phyloP scores from a whole-genome alignment of 1,284 basidiomycete genomes.

The Moesziomyces antarcticus region DNA sequence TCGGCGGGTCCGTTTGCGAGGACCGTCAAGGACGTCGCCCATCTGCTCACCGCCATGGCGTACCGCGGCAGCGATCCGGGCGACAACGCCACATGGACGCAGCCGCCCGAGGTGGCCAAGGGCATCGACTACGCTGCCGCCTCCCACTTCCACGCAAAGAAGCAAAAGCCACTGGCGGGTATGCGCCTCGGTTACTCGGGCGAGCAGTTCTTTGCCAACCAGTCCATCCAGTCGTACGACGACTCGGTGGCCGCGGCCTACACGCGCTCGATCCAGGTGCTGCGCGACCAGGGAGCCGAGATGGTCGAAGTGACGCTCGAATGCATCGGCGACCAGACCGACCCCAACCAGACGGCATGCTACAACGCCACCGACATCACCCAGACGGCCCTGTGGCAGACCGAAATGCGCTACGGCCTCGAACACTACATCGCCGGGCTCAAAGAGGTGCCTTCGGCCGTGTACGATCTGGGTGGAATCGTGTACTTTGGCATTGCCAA shows the following conservation, averaged over 20 bases:
- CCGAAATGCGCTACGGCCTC: conserved; percentile 33
- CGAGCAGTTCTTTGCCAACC: conserved; percentile 30
- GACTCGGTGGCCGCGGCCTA: conserved; percentile 20
- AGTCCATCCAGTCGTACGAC: conserved; percentile 20
- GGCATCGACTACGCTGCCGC: conserved; percentile 29
- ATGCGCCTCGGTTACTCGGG: conserved; percentile 23
- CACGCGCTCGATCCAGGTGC: conserved; percentile 12
- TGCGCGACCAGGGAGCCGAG: conserved; percentile 21
- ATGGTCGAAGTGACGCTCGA: conserved; percentile 37
- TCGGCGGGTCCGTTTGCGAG: conserved; percentile 36
- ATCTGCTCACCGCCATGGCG: conserved; percentile 42
- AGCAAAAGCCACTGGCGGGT: conserved; percentile 9
- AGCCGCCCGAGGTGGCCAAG: conserved; percentile 15
- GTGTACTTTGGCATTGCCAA: conserved; percentile 35
- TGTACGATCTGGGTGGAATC: conserved; percentile 35
- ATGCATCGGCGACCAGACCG: conserved; percentile 22
- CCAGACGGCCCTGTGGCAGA: conserved; percentile 24
- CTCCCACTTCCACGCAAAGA: conserved; percentile 8
- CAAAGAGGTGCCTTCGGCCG: conserved; percentile 22
- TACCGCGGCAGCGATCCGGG: conserved; percentile 26
- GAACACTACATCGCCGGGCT: conserved; percentile 25
- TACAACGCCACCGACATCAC: conserved; percentile 28
- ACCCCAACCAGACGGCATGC: conserved; percentile 14
- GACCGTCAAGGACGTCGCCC: conserved; percentile 45
- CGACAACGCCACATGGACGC: conserved; percentile 36